Evolutionary conservation across 75 land plant genomes (phyloP).

Genomic region (Chamaecyparis obtusa): DNA sequence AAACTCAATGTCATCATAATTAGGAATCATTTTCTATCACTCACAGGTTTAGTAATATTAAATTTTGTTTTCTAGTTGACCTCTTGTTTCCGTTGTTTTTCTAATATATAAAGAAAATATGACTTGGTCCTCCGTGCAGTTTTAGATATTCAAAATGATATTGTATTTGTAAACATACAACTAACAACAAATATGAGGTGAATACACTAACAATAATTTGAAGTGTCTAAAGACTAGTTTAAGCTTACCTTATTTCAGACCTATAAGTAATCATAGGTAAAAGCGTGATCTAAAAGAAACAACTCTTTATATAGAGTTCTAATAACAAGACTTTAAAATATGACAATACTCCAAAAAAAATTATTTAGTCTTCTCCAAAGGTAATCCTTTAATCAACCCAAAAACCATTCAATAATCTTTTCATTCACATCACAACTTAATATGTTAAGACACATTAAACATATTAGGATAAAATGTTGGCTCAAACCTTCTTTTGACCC

Average conservation of each 20-base stretch:
- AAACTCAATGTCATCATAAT: too few species aligned
- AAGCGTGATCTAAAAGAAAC: not conserved
- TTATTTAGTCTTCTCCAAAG: not conserved
- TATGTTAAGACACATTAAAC: not conserved
- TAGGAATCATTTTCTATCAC: too few species aligned
- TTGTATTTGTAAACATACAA: not conserved
- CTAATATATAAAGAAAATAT: not conserved
- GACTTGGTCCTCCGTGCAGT: not conserved
- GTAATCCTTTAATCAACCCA: not conserved
- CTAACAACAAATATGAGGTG: not conserved
- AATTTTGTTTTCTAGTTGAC: not conserved
- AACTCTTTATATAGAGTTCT: not conserved
- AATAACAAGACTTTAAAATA: not conserved
- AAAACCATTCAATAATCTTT: not conserved
- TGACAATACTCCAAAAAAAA: not conserved
- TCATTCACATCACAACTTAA: not conserved
- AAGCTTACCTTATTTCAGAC: not conserved
- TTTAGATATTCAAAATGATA: not conserved
- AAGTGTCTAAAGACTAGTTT: not conserved
- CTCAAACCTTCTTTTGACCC: conserved; percentile 19
- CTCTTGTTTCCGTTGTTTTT: not conserved
- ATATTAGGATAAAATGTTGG: not conserved
- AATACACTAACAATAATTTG: too few species aligned
- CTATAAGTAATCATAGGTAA: not conserved
- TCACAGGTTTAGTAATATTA: not conserved